A percentile compares a stretch with the other conserved stretches of the same genome.
These are phyloP conservation scores for Cyberlindnera japonica DNA, from an alignment of 805 yeast species.

Conservation along the genomic window DNA sequence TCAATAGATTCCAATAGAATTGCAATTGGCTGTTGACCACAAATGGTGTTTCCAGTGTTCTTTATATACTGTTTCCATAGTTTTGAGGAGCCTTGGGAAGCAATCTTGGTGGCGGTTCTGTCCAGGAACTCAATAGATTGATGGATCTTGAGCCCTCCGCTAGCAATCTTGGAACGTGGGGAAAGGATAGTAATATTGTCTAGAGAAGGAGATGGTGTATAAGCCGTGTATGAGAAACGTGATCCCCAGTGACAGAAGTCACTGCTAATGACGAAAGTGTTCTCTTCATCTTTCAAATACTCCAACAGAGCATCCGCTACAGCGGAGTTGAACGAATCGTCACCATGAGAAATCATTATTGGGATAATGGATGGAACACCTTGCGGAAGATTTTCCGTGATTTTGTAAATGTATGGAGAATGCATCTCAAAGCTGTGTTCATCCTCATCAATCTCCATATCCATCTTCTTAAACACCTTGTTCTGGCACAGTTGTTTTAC, in stretches of 20 bases:
- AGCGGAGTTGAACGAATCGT: conserved; percentile 38
- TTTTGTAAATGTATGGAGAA: conserved; percentile 63
- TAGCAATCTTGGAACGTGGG: conserved; percentile 3
- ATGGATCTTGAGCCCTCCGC: conserved; percentile 46
- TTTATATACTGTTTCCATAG: conserved; percentile 67
- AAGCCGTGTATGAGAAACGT: conserved; percentile 56
- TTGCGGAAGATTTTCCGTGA: conserved; percentile 34
- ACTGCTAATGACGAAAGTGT: conserved; percentile 75
- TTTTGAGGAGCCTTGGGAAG: conserved; percentile 50
- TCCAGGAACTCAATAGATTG: conserved; percentile 75
- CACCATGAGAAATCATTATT: conserved; percentile 67
- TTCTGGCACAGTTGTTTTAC: conserved; percentile 34
- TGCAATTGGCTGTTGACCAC: conserved; percentile 84
- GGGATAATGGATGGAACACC: conserved; percentile 62
- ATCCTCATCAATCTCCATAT: conserved; percentile 58
- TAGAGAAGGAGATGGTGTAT: conserved; percentile 31
- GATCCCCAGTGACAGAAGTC: conserved; percentile 97
- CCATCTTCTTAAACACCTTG: conserved; percentile 54
- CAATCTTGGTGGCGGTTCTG: conserved; percentile 61
- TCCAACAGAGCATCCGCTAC: conserved; percentile 49
- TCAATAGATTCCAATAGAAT: conserved; percentile 57
- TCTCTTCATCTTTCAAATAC: conserved; percentile 48
- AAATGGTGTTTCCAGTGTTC: conserved; percentile 80
- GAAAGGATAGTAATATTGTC: conserved; percentile 17
- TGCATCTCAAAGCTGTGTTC: conserved; percentile 98